Evolutionary conservation across 805 yeast species (phyloP), one percentile per base, ranked within the genome.

Genomic region (Groenewaldozyma salmanticensis): DNA sequence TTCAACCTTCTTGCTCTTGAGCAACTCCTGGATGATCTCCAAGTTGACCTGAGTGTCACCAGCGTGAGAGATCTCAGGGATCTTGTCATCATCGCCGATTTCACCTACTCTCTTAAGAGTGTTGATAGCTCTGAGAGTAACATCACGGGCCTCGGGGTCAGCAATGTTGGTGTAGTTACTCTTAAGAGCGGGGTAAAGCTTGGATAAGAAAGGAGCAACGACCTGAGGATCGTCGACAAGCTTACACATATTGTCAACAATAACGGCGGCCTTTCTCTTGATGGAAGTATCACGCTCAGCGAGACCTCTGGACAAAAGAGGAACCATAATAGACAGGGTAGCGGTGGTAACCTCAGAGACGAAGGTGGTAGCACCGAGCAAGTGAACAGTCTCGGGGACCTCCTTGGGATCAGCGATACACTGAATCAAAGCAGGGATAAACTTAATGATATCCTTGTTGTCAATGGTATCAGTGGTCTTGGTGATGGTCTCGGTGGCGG

Each of bases 231-330:
- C 98, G 67, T 92, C 98, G 75, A 92, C 99, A 71, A 92, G 85
- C 74, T 92, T 92, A 84, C 98, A 92, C 99, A 92, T 92, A 95
- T 92, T 92, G 71, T 92, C 99, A 62, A 90, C 83, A 71, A 92
- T 92, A 67, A 92, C 98, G 58, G 98, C 98, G 64, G 97, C 82
- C 78, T 92, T 92, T 79, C 99, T 88, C 84, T 92, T 92, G 78
- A 92, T 92, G 59, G 96, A 76, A 57, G 99, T 92, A 64, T 92
- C 98, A 79, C 98, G 92, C 78, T 92, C 98, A 64, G 94, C 94
- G 67, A 92, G 79, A 90, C 98, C 98, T 83, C 98, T 90, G 58
- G 95, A 79, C 68, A 92, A 79, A 66, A 92, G 78, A 66, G 98
- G 98, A 55, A 87, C 96, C 98, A 92, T 92, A 74, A 92, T 90